Conservation (phyloP, 495 filamentous ascomycete genomes). For the Hyaloscypha bicolor region DNA sequence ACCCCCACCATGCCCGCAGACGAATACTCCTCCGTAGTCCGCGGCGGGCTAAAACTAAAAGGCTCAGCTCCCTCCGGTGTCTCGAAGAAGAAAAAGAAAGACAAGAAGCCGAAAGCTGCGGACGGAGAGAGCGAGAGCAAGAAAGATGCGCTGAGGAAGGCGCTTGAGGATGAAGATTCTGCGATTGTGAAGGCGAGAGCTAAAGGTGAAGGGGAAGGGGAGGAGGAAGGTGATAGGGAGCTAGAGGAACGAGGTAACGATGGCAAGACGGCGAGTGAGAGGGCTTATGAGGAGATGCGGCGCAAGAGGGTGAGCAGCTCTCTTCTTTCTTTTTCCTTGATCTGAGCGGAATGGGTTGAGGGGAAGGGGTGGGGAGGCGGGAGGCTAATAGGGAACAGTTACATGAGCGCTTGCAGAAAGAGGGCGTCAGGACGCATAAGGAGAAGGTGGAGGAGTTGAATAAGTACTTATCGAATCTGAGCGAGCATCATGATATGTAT, state of each 20-base stretch:
- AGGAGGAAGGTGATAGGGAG: conserved; percentile 18
- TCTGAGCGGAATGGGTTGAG: neutral
- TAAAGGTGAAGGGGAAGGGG: conserved; percentile 30
- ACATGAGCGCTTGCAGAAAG: conserved; percentile 73
- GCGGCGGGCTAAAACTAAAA: conserved; percentile 80
- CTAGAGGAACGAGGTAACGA: conserved; percentile 18
- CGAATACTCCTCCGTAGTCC: conserved; percentile 67
- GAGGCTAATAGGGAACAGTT: conserved; percentile 39
- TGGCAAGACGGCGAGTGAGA: conserved; percentile 85
- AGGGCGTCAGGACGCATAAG: conserved; percentile 87
- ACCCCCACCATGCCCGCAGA: conserved; percentile 41
- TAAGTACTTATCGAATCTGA: conserved; percentile 85
- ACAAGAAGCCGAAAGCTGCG: conserved; percentile 23
- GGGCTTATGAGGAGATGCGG: conserved; percentile 74
- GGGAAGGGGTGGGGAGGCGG: neutral
- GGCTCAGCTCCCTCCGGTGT: conserved; percentile 50
- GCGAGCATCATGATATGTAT: conserved; percentile 95
- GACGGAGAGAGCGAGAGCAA: conserved; percentile 7
- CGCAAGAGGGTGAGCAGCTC: conserved; percentile 70
- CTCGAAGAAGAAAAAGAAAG: conserved; percentile 68
- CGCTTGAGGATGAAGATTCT: conserved; percentile 32
- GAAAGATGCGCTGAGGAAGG: conserved; percentile 37
- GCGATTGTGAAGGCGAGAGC: conserved; percentile 23
- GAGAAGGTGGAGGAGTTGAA: conserved; percentile 96
- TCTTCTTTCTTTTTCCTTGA: neutral